A percentile compares a stretch with the other conserved stretches of the same genome.
phyloP scores from a whole-genome alignment of 2,329 filamentous ascomycete species.

The Niveomyces coronatus region DNA sequence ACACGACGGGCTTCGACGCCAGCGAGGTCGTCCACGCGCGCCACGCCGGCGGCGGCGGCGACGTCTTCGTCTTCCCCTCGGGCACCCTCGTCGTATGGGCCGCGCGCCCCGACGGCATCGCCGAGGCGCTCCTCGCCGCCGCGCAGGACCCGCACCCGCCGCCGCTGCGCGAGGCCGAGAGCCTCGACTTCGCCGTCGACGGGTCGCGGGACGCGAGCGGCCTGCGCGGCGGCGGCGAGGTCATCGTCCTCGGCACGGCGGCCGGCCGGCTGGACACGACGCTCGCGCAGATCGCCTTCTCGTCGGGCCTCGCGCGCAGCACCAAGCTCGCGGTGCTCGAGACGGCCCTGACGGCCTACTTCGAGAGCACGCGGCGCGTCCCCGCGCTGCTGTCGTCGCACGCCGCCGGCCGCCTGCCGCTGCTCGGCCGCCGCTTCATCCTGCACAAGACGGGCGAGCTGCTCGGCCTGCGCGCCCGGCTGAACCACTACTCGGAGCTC shows the following conservation, averaged over 20 bases:
- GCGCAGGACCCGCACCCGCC: slow-evolving; percentile 64
- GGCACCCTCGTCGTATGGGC: slow-evolving; percentile 92
- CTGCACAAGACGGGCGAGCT: slow-evolving; percentile 90
- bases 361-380: slow-evolving; percentile 75
- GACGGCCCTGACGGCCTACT: slow-evolving; percentile 69
- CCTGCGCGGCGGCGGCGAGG: slow-evolving; percentile 81
- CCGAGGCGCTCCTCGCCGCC: slow-evolving; percentile 62
- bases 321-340: slow-evolving; percentile 93
- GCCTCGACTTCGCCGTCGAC: slow-evolving; percentile 80
- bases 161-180: slow-evolving; percentile 68
- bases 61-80: slow-evolving; percentile 92
- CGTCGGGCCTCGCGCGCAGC: slow-evolving; percentile 80
- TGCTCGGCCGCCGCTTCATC: slow-evolving; percentile 59
- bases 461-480: slow-evolving; percentile 75
- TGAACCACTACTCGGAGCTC: slow-evolving; percentile 94
- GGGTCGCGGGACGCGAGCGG: slow-evolving; percentile 59
- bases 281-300: slow-evolving; percentile 91
- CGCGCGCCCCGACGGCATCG: slow-evolving; percentile 65
- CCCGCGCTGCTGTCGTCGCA: slow-evolving; percentile 66
- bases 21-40: slow-evolving; percentile 54
- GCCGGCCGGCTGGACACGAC: slow-evolving; percentile 47
- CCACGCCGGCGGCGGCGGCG: slow-evolving; percentile 56
- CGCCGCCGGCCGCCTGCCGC: slow-evolving; percentile 27
- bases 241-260: slow-evolving; percentile 74
- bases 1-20: slow-evolving; percentile 49